A percentile compares a stretch with the other conserved stretches of the same genome.
Evolutionary conservation across 805 yeast genomes (phyloP).

Genomic region (Metschnikowia continentalis): DNA sequence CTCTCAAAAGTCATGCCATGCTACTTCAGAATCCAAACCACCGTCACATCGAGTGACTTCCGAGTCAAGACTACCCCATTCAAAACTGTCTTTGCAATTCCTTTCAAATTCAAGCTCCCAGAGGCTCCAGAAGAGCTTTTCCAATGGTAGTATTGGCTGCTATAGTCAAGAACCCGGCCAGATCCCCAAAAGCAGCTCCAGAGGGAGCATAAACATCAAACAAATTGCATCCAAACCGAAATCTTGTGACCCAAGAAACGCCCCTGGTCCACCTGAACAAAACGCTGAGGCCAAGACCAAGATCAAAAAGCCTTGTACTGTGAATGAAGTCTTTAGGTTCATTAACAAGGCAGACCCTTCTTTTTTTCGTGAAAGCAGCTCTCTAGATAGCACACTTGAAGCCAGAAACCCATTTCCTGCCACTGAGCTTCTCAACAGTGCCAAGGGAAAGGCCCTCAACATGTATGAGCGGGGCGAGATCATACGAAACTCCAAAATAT

Average conservation of each 20-base stretch:
- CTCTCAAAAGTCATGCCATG: not conserved
- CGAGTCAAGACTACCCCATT: not conserved
- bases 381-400: slow-evolving; percentile 5
- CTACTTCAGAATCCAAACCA: not conserved
- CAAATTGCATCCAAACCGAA: not conserved
- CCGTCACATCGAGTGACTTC: not conserved
- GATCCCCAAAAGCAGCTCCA: not conserved
- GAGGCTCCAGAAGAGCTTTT: not conserved
- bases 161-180: not conserved
- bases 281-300: not conserved
- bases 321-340: slow-evolving; percentile 20
- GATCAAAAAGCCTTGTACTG: slow-evolving; percentile 11
- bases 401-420: slow-evolving; percentile 6
- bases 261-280: not conserved
- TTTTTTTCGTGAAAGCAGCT: slow-evolving; percentile 20
- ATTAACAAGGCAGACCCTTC: slow-evolving; percentile 25
- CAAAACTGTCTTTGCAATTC: not conserved
- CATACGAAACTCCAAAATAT: slow-evolving; percentile 44
- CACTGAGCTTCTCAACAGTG: slow-evolving; percentile 4
- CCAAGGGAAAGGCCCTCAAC: slow-evolving; percentile 28
- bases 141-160: not conserved
- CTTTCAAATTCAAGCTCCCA: not conserved
- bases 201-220: not conserved
- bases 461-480: slow-evolving; percentile 62
- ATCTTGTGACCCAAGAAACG: not conserved